These are phyloP conservation scores for Pterocarpus santalinus DNA, from an alignment of 306 rosid species.

Conservation along the genomic window DNA sequence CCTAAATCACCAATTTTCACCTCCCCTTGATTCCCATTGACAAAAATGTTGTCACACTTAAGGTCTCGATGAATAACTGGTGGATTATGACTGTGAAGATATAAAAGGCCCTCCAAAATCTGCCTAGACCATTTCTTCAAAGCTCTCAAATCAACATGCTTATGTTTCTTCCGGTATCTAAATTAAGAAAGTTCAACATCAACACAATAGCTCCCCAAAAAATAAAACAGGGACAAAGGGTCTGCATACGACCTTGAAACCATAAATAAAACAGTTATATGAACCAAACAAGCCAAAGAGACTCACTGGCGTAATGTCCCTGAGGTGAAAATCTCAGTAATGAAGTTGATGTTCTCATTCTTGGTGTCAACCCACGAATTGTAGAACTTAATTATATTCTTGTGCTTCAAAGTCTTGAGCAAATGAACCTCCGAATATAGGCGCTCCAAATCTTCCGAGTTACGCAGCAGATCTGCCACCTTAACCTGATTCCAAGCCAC, in stretches of 20 bases:
- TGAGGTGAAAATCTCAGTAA: conserved; percentile 94
- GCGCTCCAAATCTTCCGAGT: conserved; percentile 88
- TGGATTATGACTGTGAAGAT: conserved; percentile 95
- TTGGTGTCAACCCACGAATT: conserved; percentile 88
- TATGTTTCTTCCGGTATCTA: conserved; percentile 94
- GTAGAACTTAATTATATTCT: conserved; percentile 89
- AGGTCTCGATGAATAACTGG: conserved; percentile 96
- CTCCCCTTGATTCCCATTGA: conserved; percentile 98
- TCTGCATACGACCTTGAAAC: background rate
- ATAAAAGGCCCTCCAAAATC: conserved; percentile 92
- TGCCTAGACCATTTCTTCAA: conserved; percentile 99
- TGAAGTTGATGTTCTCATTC: conserved; percentile 84
- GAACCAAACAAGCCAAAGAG: background rate
- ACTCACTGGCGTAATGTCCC: conserved; percentile 97
- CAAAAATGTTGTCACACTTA: conserved; percentile 98
- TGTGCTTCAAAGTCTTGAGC: conserved; percentile 95
- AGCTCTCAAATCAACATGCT: conserved; percentile 96
- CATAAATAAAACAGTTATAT: conserved; percentile 1
- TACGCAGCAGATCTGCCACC: conserved; percentile 82
- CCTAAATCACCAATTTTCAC: conserved; percentile 98
- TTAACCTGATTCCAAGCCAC: conserved; percentile 99
- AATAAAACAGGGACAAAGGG: background rate
- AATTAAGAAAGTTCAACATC: conserved; percentile 39
- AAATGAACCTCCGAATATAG: conserved; percentile 94
- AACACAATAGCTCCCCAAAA: conserved; percentile 11